These are phyloP conservation scores for Eutrema salsugineum DNA, from an alignment of 441 rosid genomes.

Conservation along the genomic window DNA sequence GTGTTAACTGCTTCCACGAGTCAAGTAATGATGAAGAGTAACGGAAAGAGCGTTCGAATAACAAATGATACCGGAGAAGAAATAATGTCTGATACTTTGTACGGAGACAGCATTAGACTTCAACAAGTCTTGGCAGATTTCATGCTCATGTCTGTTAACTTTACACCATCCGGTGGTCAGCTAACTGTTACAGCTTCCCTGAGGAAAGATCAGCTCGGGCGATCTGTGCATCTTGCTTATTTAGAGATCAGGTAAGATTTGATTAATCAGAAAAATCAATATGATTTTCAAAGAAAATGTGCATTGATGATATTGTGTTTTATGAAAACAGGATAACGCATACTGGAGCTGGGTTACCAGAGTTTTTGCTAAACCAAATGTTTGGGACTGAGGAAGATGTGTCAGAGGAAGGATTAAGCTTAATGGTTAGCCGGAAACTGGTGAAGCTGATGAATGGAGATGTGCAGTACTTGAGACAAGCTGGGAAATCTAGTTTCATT, in stretches of 20 bases:
- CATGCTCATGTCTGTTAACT: constrained; percentile 53
- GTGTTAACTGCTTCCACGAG: constrained; percentile 62
- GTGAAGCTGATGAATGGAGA: constrained; percentile 93
- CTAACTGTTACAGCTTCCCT: constrained; percentile 51
- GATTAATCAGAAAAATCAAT: neutral
- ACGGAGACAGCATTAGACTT: constrained; percentile 80
- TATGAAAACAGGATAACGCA: constrained; percentile 61
- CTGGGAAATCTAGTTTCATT: constrained; percentile 71
- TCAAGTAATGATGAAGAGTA: constrained; percentile 73
- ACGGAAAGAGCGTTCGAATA: constrained; percentile 52
- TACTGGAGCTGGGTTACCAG: constrained; percentile 69
- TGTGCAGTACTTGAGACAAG: constrained; percentile 86
- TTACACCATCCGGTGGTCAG: constrained; percentile 59
- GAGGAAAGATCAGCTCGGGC: constrained; percentile 71
- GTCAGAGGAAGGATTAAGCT: constrained; percentile 77
- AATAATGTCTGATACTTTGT: constrained; percentile 54
- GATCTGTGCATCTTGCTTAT: constrained; percentile 72
- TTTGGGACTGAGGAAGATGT: constrained; percentile 63
- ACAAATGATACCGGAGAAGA: constrained; percentile 57
- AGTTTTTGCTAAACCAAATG: constrained; percentile 75
- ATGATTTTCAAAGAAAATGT: neutral
- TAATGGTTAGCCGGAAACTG: constrained; percentile 73
- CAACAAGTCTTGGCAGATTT: constrained; percentile 84
- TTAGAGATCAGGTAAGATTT: constrained; percentile 69
- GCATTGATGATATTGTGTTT: constrained; percentile 7